These are phyloP conservation scores for Penicillium sp. DNA, from an alignment of 2,329 filamentous ascomycete genomes.

Conservation along the genomic window DNA sequence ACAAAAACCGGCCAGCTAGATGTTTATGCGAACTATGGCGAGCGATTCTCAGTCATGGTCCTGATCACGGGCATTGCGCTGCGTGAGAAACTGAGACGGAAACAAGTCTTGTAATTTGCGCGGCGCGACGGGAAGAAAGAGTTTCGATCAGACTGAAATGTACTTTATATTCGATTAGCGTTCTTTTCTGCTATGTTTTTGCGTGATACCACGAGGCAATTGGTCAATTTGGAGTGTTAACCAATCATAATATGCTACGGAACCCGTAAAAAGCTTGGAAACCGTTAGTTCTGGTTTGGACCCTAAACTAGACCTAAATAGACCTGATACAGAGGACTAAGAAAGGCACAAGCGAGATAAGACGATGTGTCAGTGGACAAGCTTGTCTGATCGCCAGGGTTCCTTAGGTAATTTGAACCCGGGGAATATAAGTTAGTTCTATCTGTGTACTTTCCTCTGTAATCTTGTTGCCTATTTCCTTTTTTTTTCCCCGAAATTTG, in stretches of 20 bases:
- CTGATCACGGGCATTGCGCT: conserved; percentile 26
- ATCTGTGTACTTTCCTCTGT: too few relatives aligned
- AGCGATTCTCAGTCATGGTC: conserved; percentile 29
- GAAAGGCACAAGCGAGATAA: conserved; percentile 14
- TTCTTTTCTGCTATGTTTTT: not conserved
- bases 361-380: conserved; percentile 23
- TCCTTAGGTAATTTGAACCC: conserved; percentile 9
- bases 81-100: conserved; percentile 23
- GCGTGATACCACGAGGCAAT: conserved; percentile 7
- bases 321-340: not conserved
- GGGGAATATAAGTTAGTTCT: not conserved
- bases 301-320: not conserved
- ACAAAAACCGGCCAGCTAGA: conserved; percentile 32
- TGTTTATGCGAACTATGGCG: conserved; percentile 24
- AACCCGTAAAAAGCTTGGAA: not conserved
- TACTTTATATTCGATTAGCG: not conserved
- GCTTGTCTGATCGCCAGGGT: conserved; percentile 27
- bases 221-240: not conserved
- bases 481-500: not conserved
- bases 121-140: not conserved
- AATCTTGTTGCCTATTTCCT: conserved; percentile 23
- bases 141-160: too few relatives aligned
- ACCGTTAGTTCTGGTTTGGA: not conserved
- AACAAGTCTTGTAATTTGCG: conserved; percentile 7
- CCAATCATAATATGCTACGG: not conserved